A percentile compares a stretch with the other conserved stretches of the same genome.
Conservation (phyloP, 164 flowering plant species). For the Vitis rotundifolia region DNA sequence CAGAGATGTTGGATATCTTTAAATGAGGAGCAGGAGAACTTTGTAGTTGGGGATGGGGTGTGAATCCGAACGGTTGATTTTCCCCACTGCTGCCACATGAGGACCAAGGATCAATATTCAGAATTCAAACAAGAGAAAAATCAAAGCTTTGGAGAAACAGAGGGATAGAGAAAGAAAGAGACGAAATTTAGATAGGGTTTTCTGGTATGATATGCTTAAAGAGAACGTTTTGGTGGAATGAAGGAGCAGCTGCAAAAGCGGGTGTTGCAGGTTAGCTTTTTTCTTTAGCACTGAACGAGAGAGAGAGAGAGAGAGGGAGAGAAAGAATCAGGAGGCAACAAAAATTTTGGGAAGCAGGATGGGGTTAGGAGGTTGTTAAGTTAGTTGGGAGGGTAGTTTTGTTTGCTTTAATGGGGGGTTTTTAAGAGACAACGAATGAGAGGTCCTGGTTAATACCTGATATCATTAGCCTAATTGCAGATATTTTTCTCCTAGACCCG, state of each 20-base stretch:
- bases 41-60: slow-evolving; percentile 15
- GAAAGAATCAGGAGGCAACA: not conserved
- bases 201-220: slow-evolving; percentile 10
- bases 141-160: not conserved
- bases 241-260: slow-evolving; percentile 14
- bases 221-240: slow-evolving; percentile 9
- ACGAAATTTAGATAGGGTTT: not conserved
- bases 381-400: slow-evolving; percentile 18
- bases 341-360: not conserved
- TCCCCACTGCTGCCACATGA: slow-evolving; percentile 55
- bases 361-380: slow-evolving; percentile 21
- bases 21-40: slow-evolving; percentile 44
- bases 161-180: slow-evolving; percentile 2
- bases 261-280: slow-evolving; percentile 1
- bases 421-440: not conserved
- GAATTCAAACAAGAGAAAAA: not conserved
- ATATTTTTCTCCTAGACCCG: too few species aligned
- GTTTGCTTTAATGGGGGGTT: slow-evolving; percentile 1
- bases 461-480: too few species aligned
- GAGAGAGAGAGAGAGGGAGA: slow-evolving; percentile 10
- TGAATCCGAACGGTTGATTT: slow-evolving; percentile 27
- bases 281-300: not conserved
- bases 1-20: slow-evolving; percentile 46
- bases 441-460: slow-evolving; percentile 9
- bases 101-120: slow-evolving; percentile 2